Evolutionary conservation across 805 yeast genomes (phyloP).

Genomic region (Lipomyces japonicus): DNA sequence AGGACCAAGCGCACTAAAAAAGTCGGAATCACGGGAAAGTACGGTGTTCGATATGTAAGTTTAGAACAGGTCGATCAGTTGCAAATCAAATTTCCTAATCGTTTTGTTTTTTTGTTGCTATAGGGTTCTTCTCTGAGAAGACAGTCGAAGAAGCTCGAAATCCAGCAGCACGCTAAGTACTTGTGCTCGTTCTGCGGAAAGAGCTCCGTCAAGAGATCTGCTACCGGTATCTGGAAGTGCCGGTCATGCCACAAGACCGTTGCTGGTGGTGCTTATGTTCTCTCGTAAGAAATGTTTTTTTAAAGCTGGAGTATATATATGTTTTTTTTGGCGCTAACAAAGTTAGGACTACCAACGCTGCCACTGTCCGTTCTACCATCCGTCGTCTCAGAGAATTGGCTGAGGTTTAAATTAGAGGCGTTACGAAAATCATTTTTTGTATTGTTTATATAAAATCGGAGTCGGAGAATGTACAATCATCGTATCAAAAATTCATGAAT

Average conservation of each 20-base stretch:
- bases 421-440: too few species aligned
- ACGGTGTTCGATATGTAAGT: constrained; percentile 92
- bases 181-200: constrained; percentile 99
- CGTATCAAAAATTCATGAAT: too few species aligned
- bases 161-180: constrained; percentile 98
- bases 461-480: too few species aligned
- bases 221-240: constrained; percentile 99
- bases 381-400: constrained; percentile 99
- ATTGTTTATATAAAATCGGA: too few species aligned
- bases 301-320: too few species aligned
- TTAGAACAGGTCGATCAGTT: not conserved
- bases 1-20: constrained; percentile 99
- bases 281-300: constrained; percentile 46
- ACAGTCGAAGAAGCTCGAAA: constrained; percentile 98
- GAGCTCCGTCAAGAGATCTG: constrained; percentile 94
- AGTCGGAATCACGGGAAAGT: constrained; percentile 99
- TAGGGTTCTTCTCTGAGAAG: constrained; percentile 98
- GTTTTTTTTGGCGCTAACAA: not conserved
- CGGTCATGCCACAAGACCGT: constrained; percentile 90
- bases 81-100: not conserved
- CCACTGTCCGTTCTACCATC: constrained; percentile 99
- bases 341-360: constrained; percentile 88
- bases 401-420: constrained; percentile 71
- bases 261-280: constrained; percentile 99
- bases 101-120: not conserved